Evolutionary conservation across 495 filamentous ascomycete species (phyloP).

Genomic region (Aspergillus asperescens): DNA sequence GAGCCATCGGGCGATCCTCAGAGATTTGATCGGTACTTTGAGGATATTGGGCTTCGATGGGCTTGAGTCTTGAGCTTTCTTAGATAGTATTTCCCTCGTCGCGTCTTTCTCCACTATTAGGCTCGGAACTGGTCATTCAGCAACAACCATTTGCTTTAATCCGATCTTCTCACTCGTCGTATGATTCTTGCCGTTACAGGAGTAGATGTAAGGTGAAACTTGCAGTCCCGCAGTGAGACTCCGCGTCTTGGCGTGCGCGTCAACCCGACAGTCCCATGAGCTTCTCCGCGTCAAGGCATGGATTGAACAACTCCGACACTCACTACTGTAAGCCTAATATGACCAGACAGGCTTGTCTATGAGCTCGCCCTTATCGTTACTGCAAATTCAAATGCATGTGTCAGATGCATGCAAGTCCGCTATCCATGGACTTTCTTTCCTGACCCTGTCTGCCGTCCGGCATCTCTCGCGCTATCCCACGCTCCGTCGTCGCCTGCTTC

Average conservation of each 20-base stretch:
- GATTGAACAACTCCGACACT: not conserved
- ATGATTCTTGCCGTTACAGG: no score
- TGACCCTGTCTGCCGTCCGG: not conserved
- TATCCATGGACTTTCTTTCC: not conserved
- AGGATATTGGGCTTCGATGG: conserved; percentile 12
- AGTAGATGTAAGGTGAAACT: no score
- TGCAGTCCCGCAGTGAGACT: no score
- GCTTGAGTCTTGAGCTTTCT: conserved; percentile 3
- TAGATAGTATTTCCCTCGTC: no score
- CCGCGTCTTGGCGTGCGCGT: not conserved
- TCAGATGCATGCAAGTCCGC: conserved; percentile 1
- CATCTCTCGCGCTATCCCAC: not conserved
- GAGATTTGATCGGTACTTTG: conserved; percentile 17
- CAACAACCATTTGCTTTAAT: no score
- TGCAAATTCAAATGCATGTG: conserved; percentile 2
- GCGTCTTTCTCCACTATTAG: not conserved
- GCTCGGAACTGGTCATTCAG: not conserved
- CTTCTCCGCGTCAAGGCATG: not conserved
- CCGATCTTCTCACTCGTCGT: no score
- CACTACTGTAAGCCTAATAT: not conserved
- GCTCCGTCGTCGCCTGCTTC: conserved; percentile 1
- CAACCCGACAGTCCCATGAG: no score
- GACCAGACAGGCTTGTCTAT: not conserved
- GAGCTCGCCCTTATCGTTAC: not conserved
- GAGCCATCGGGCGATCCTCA: conserved; percentile 18